Evolutionary conservation across 345 rosid species (phyloP).

Genomic region (Acer yangbiense): DNA sequence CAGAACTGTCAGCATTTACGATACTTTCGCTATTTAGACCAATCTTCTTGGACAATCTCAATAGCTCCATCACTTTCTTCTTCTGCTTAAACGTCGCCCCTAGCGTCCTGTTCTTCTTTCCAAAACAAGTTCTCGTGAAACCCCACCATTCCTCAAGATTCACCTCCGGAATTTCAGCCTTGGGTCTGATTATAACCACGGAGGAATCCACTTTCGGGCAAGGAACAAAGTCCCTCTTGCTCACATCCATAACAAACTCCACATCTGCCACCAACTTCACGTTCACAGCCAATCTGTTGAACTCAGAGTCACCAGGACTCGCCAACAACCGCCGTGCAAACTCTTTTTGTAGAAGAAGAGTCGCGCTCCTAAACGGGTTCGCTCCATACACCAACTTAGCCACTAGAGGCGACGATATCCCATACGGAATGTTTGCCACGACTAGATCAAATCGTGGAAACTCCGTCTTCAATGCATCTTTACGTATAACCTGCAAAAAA

Average conservation of each 20-base stretch:
- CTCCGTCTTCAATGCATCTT: slow-evolving; percentile 78
- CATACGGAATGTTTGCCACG: slow-evolving; percentile 84
- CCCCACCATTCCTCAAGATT: slow-evolving; percentile 73
- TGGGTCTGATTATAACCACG: slow-evolving; percentile 73
- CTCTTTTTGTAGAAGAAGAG: slow-evolving; percentile 92
- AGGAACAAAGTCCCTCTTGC: slow-evolving; percentile 90
- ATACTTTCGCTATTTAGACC: background rate
- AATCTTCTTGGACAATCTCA: slow-evolving; percentile 36
- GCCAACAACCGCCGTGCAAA: slow-evolving; percentile 80
- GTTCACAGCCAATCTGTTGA: slow-evolving; percentile 83
- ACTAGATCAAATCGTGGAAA: slow-evolving; percentile 77
- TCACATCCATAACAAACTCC: slow-evolving; percentile 79
- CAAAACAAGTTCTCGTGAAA: slow-evolving; percentile 75
- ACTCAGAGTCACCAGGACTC: slow-evolving; percentile 81
- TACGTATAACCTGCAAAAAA: slow-evolving; percentile 52
- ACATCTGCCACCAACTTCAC: slow-evolving; percentile 84
- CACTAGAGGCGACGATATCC: slow-evolving; percentile 81
- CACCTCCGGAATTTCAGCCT: slow-evolving; percentile 54
- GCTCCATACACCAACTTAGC: slow-evolving; percentile 76
- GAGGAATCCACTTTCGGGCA: slow-evolving; percentile 91
- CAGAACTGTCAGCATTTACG: background rate
- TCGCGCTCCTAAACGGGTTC: slow-evolving; percentile 61
- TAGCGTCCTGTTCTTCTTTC: slow-evolving; percentile 83
- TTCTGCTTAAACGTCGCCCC: slow-evolving; percentile 93
- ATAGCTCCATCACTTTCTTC: slow-evolving; percentile 73